Evolutionary conservation across 139 green algal species (phyloP), one percentile per base, ranked within the genome.

Genomic region (Micractinium conductrix): DNA sequence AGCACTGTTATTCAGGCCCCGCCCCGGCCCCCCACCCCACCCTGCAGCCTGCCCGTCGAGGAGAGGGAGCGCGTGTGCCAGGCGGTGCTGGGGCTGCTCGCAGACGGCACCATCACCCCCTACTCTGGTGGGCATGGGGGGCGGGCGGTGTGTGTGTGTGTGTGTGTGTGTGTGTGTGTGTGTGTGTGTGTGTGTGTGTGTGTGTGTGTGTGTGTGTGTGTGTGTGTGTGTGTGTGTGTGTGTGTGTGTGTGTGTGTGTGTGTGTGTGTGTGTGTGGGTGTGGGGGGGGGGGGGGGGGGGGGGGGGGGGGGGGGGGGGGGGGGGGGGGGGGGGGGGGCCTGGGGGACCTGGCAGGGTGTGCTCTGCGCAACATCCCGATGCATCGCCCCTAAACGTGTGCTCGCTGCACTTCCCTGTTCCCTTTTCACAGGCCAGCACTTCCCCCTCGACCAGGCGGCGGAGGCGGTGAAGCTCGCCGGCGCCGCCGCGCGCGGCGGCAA

Each of bases 401-500:
- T 26, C 71, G 62, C 45, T 43, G 35, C 70, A 33, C 22, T 33
- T 30, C 14, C 70, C 40, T 58, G 26, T 26, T 50, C 14, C 42
- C 6, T 10, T 62, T 50, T 74, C 68, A n/a, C 79, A 88, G 88
- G 88, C 35, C 33, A 81, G 53, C 44, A 28, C 17, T 91, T 79
- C 65, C 58, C 88, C 0, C 76, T 91, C 43, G 78, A 91, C 10
- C 19, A 83, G 33, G 75, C 75, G 22, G 48, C 19, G 35, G 76
- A 86, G 6, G 88, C 88, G 21, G 43, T 90, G 22, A 50, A 45
- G 3, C 55, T 71, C 21, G 79, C 86, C n/a, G 78, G 50, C 44
- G 19, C 42, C 0, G 42, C 63, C 14, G 88, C 62, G 0, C 81
- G 88, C n/a, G 86, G 86, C n/a, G 86, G 86, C 76, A 91, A 91